Evolutionary conservation across 495 filamentous ascomycete genomes (phyloP), one percentile per base, ranked within the genome.

Genomic region (Ramalina intermedia): DNA sequence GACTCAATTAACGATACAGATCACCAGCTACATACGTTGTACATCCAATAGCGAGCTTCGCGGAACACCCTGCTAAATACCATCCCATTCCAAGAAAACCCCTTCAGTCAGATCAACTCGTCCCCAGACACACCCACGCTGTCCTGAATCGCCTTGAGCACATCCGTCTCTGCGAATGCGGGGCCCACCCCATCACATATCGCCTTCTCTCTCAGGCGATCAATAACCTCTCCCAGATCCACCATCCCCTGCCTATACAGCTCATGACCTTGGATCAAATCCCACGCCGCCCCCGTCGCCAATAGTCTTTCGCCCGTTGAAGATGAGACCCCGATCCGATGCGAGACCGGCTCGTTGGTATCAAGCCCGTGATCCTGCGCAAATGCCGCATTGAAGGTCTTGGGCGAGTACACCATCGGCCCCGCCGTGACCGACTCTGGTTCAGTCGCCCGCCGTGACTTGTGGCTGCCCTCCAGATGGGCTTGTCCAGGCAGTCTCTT

Each of bases 111-210:
- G 56, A 87, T 70, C 57, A 90, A 63, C 55, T 86, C 84, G 61
- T 93, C 86, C 52, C 73, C 78, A 33, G 81, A 79, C 45, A 72
- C 76, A 18, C 78, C 81, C 14, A 78, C 79, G 58, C 85, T 87
- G 54, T 80, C 75, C 64, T 87, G 76, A 57, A 98, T 89, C 16
- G 84, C 87, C 55, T 71, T 65, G 37, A 78, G 62, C 16, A 96
- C 78, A 39, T 76, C 76, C 6, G 74, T 65, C 63, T 94, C 90
- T 51, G 82, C 81, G 61, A 94, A 96, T 16, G 88, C 88, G 4
- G 90, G 89, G 0, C 90, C 90, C 56, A 84, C 79, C 6, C 90
- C 90, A 69, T 95, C 82, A 58, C 90, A 96, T 63, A 82, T 80
- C n/a, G 85, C 84, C 58, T 74, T 66, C 2, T 69, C 71, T 68